These are phyloP conservation scores for Amauroascus verrucosus DNA, from an alignment of 2,329 filamentous ascomycete species.

Conservation along the genomic window DNA sequence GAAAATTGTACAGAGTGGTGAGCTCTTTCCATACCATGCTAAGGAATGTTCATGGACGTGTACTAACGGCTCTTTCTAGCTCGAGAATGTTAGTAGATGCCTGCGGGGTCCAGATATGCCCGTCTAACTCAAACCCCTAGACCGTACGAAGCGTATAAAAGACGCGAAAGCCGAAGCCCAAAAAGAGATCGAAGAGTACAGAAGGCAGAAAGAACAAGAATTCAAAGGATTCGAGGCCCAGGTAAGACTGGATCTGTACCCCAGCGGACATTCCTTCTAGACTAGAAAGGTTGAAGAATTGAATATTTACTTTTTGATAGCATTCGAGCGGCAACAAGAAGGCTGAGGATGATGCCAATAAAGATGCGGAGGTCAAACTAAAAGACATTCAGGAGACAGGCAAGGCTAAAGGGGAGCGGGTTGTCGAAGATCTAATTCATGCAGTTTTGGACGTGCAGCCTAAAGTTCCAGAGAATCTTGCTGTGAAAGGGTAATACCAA, in stretches of 20 bases:
- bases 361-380: slow-evolving; percentile 71
- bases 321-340: slow-evolving; percentile 85
- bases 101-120: neutral
- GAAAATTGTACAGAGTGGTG: slow-evolving; percentile 97
- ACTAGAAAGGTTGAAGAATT: neutral
- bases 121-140: slow-evolving; percentile 33
- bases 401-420: slow-evolving; percentile 65
- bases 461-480: slow-evolving; percentile 46
- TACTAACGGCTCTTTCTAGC: slow-evolving; percentile 41
- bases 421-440: slow-evolving; percentile 70
- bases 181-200: slow-evolving; percentile 94
- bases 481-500: neutral
- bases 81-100: slow-evolving; percentile 62
- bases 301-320: slow-evolving; percentile 38
- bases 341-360: slow-evolving; percentile 66
- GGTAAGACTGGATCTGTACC: slow-evolving; percentile 35
- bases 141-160: slow-evolving; percentile 93
- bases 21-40: slow-evolving; percentile 19
- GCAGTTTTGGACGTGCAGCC: slow-evolving; percentile 81
- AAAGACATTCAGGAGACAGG: slow-evolving; percentile 72
- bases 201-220: slow-evolving; percentile 78
- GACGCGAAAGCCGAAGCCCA: slow-evolving; percentile 94
- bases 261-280: neutral
- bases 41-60: neutral
- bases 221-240: slow-evolving; percentile 89